Evolutionary conservation across 139 green algal species (phyloP), one percentile per base, ranked within the genome.

Genomic region (Deuterostichococcus epilithicus): DNA sequence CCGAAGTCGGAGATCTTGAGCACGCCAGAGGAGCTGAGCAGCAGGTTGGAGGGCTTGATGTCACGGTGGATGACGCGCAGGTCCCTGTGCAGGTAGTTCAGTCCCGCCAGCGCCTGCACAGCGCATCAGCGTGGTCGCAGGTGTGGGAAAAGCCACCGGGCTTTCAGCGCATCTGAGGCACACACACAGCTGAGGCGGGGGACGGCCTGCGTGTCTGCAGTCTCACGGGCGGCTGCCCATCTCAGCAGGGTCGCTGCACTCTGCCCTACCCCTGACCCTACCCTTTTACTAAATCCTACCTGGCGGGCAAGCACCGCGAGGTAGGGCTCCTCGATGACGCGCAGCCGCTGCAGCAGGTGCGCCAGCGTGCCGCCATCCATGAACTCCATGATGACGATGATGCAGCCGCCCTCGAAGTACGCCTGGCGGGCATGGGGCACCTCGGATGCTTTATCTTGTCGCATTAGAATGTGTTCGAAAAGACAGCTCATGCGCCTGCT

Each of bases 1-100:
- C 89, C 89, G 82, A 93, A 93, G 80, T 93, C 89, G 33, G 70
- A 79, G 78, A 93, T 91, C 83, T 93, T 93, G 30, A 91, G 74
- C 28, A 86, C 75, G 0, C 89, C 89, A 22, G 58, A 66, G 26
- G 66, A 60, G 83, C 82, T 88, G 25, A 93, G 71, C 73, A 96
- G 88, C 68, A 96, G 78, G 87, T 96, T 96, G 47, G 77, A 84
- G 37, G 90, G 88, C 78, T 94, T 96, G 73, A 96, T 88, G 85
- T 96, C 91, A 18, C 91, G 84, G 83, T 94, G 87, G 28, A 91
- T 81, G 26, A 91, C 79, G 45, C 80, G 81, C 60, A 80, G 80
- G 68, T 85, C 86, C 42, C 76, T 82, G 81, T 93, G 88, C 42
- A 93, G 80, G 83, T 90, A 84, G 15, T 74, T 33, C 68, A 93